Percentiles rank a stretch among this genome's conserved stretches.
Evolutionary conservation across 257 asterid genomes (phyloP).

Genomic region (Ilex asprella): DNA sequence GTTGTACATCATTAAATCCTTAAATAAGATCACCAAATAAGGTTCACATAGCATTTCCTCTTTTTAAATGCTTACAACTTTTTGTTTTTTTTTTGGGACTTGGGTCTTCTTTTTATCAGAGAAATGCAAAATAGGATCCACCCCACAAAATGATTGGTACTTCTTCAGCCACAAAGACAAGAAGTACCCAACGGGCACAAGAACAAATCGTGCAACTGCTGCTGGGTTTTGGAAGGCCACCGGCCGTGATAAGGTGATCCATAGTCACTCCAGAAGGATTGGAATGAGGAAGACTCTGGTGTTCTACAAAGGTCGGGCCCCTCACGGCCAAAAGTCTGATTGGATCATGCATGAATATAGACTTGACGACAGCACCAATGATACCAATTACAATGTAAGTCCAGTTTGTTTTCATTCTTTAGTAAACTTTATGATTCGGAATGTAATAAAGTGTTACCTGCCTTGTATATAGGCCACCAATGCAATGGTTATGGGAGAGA

Average conservation of each 20-base stretch:
- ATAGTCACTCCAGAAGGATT: constrained; percentile 28
- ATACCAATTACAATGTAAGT: background rate
- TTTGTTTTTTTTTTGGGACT: background rate
- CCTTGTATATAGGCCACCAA: constrained; percentile 12
- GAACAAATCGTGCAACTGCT: constrained; percentile 59
- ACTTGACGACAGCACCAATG: constrained; percentile 25
- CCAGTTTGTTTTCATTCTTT: too few species aligned
- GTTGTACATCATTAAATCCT: too few species aligned
- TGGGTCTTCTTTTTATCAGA: constrained; percentile 14
- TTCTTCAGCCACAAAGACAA: constrained; percentile 67
- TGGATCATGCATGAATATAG: constrained; percentile 71
- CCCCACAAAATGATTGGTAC: constrained; percentile 60
- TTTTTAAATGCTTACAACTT: background rate
- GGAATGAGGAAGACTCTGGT: constrained; percentile 72
- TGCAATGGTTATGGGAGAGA: constrained; percentile 17
- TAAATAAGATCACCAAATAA: too few species aligned
- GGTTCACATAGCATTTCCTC: background rate
- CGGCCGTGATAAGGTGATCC: constrained; percentile 60
- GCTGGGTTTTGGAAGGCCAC: constrained; percentile 73
- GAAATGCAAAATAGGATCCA: constrained; percentile 48
- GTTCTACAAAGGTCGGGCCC: constrained; percentile 69
- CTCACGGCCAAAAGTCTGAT: constrained; percentile 56
- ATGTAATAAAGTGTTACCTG: background rate
- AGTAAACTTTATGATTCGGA: too few species aligned
- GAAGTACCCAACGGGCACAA: constrained; percentile 58